These are phyloP conservation scores for Tetrahymena malaccensis DNA, from an alignment of 73 alveolate species.

Conservation along the genomic window DNA sequence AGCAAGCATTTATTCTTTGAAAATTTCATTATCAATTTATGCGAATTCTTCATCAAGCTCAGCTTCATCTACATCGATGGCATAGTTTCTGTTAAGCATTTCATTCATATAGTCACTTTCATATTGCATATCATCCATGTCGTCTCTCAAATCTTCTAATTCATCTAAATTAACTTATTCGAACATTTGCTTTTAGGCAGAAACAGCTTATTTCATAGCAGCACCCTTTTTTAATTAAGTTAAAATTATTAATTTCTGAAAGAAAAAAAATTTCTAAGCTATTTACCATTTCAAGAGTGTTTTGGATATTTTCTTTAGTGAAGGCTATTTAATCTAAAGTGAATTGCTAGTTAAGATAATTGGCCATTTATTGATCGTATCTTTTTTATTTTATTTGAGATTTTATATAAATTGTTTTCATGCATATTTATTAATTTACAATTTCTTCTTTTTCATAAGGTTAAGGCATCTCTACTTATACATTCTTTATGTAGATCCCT, in stretches of 20 bases:
- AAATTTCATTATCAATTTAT: slow-evolving; percentile 24
- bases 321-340: slow-evolving; percentile 33
- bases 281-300: slow-evolving; percentile 28
- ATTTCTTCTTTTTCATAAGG: slow-evolving; percentile 35
- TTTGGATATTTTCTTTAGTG: slow-evolving; percentile 29
- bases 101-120: slow-evolving; percentile 44
- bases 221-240: background rate
- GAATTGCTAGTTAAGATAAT: slow-evolving; percentile 24
- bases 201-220: slow-evolving; percentile 34
- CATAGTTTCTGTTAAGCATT: slow-evolving; percentile 37
- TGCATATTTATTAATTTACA: background rate
- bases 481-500: slow-evolving; percentile 7
- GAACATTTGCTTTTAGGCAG: slow-evolving; percentile 7
- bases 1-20: background rate
- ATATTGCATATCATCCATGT: slow-evolving; percentile 41
- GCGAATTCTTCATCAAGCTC: slow-evolving; percentile 34
- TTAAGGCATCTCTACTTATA: slow-evolving; percentile 25
- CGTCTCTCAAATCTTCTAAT: slow-evolving; percentile 39
- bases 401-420: background rate
- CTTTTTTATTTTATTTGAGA: background rate
- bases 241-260: background rate
- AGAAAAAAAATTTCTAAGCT: background rate
- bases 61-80: slow-evolving; percentile 26
- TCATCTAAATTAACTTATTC: slow-evolving; percentile 35
- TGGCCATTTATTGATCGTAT: slow-evolving; percentile 26